Evolutionary conservation across 176 grass and related monocot species (phyloP).

Genomic region (Typha latifolia): DNA sequence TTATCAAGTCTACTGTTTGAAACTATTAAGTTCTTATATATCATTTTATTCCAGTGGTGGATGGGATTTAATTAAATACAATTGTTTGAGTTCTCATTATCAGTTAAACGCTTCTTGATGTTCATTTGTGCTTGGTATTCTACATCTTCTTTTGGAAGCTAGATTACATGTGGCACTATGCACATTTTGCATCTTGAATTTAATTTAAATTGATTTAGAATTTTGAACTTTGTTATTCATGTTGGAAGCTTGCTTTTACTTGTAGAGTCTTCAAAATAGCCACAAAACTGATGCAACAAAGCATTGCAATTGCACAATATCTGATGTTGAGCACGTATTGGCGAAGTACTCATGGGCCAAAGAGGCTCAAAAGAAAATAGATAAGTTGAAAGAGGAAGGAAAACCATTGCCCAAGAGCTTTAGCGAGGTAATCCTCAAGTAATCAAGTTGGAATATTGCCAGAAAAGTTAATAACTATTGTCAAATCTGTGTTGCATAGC

Average conservation of each 20-base stretch:
- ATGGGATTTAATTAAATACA: too few relatives aligned
- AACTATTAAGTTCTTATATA: too few relatives aligned
- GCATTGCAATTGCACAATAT: constrained; percentile 82
- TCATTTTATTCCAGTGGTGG: too few relatives aligned
- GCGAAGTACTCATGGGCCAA: constrained; percentile 91
- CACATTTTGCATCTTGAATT: background rate
- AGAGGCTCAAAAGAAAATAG: constrained; percentile 76
- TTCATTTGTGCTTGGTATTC: too few relatives aligned
- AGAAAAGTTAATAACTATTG: background rate
- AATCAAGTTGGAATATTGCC: background rate
- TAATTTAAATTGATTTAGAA: background rate
- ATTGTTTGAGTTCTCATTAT: too few relatives aligned
- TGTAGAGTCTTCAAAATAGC: constrained; percentile 56
- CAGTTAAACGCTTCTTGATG: too few relatives aligned
- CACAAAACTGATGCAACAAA: constrained; percentile 67
- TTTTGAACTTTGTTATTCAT: constrained; percentile 4
- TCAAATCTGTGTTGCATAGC: background rate
- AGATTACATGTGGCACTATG: background rate
- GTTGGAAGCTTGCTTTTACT: background rate
- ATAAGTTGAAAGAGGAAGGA: constrained; percentile 76
- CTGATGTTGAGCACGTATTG: constrained; percentile 85
- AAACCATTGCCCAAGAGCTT: constrained; percentile 71
- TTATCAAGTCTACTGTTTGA: background rate
- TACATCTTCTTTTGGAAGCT: too few relatives aligned
- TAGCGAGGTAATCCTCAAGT: constrained; percentile 50